phyloP scores from a whole-genome alignment of 2,329 filamentous ascomycete species.

The Monosporascus cannonballus region DNA sequence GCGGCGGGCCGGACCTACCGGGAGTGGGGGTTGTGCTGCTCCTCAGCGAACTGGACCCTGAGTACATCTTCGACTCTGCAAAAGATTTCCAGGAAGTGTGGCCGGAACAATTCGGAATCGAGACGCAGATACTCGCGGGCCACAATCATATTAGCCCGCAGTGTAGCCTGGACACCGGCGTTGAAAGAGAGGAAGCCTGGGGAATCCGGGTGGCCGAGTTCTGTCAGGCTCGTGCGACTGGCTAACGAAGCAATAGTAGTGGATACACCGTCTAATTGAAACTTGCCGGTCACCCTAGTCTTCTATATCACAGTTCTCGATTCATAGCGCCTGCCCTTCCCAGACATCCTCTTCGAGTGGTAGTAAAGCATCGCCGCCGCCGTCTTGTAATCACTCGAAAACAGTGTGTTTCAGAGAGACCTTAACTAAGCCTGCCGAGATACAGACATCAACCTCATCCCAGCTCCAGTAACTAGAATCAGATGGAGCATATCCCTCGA shows the following conservation, averaged over 20 bases:
- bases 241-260: neutral
- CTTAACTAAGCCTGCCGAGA: too few relatives aligned
- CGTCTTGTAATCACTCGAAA: too few relatives aligned
- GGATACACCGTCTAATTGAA: neutral
- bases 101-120: slow-evolving; percentile 8
- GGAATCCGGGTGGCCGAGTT: slow-evolving; percentile 20
- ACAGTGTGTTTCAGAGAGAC: too few relatives aligned
- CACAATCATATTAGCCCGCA: slow-evolving; percentile 26
- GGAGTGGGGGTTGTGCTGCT: slow-evolving; percentile 16
- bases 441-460: too few relatives aligned
- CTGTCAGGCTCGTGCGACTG: slow-evolving; percentile 8
- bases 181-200: slow-evolving; percentile 25
- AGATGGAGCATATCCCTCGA: too few relatives aligned
- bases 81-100: slow-evolving; percentile 17
- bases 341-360: too few relatives aligned
- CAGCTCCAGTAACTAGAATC: too few relatives aligned
- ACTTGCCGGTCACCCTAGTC: too few relatives aligned
- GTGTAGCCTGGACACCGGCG: slow-evolving; percentile 17
- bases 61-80: slow-evolving; percentile 14
- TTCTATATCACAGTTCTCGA: neutral
- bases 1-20: slow-evolving; percentile 9
- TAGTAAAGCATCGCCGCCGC: too few relatives aligned
- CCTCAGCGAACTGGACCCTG: slow-evolving; percentile 21
- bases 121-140: slow-evolving; percentile 16
- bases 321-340: neutral